Evolutionary conservation across 768 basidiomycete species (phyloP).

Genomic region (Pleurotus tuber-regium): DNA sequence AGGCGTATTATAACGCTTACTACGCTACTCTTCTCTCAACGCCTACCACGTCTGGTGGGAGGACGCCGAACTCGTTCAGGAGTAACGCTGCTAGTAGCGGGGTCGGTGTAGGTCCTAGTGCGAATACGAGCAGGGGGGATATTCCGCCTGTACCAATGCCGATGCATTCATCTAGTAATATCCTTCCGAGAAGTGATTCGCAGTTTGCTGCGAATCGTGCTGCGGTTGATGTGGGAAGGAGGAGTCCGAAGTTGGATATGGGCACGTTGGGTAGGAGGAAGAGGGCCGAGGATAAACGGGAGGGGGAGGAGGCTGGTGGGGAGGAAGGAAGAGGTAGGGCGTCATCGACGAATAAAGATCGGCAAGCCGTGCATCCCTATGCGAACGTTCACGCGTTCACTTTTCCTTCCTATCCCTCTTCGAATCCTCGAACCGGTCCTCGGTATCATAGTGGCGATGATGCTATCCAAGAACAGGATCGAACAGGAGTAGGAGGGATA

Average conservation of each 20-base stretch:
- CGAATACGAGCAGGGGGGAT: slow-evolving; percentile 14
- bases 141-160: slow-evolving; percentile 15
- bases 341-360: background rate
- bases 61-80: slow-evolving; percentile 1
- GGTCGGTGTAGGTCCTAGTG: background rate
- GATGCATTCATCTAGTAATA: slow-evolving; percentile 46
- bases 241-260: slow-evolving; percentile 3
- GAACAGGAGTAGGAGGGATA: too few species aligned
- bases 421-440: too few species aligned
- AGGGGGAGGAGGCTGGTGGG: background rate
- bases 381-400: slow-evolving; percentile 5
- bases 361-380: slow-evolving; percentile 10
- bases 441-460: too few species aligned
- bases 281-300: background rate
- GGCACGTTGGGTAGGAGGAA: slow-evolving; percentile 2
- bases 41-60: slow-evolving; percentile 7
- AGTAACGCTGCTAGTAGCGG: background rate
- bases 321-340: background rate
- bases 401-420: slow-evolving; percentile 5
- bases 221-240: background rate
- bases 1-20: slow-evolving; percentile 53
- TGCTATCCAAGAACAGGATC: too few species aligned
- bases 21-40: slow-evolving; percentile 36
- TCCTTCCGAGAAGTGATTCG: slow-evolving; percentile 20
- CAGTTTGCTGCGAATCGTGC: background rate